A percentile compares a stretch with the other conserved stretches of the same genome.
Conservation (phyloP, 1,139 yeast species). For the Zygosaccharomyces sapae region DNA sequence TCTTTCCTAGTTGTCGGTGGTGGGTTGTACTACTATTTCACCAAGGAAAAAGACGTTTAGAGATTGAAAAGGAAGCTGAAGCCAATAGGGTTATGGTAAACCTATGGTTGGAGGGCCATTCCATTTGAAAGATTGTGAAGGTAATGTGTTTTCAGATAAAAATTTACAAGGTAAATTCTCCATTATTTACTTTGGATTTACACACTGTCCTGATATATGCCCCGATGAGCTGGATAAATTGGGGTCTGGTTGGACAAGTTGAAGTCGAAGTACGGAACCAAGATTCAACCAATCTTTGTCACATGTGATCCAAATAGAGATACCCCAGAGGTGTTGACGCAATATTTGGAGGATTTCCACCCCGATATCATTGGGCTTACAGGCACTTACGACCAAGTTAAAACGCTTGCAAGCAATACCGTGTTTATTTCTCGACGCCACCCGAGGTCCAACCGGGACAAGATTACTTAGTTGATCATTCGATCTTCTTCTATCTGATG, state of each 20-base stretch:
- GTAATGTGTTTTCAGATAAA: constrained; percentile 68
- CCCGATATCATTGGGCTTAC: constrained; percentile 85
- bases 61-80: constrained; percentile 73
- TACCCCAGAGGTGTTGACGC: constrained; percentile 73
- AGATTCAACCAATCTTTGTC: constrained; percentile 79
- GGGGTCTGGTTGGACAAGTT: constrained; percentile 70
- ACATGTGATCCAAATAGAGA: constrained; percentile 98
- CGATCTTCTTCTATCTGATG: constrained; percentile 92
- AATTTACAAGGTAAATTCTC: constrained; percentile 74
- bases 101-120: constrained; percentile 94
- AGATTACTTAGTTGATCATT: constrained; percentile 93
- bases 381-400: constrained; percentile 81
- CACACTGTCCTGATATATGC: constrained; percentile 96
- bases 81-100: constrained; percentile 83
- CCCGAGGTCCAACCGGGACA: constrained; percentile 91
- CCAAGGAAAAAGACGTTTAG: constrained; percentile 68
- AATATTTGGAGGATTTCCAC: constrained; percentile 81
- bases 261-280: constrained; percentile 51
- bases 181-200: constrained; percentile 86
- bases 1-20: constrained; percentile 66
- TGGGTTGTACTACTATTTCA: constrained; percentile 63
- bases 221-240: constrained; percentile 95
- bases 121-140: constrained; percentile 62
- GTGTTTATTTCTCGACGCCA: constrained; percentile 96
- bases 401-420: constrained; percentile 78